Conservation (phyloP, 148 eudicot species). For the Pharnaceum exiguum region DNA sequence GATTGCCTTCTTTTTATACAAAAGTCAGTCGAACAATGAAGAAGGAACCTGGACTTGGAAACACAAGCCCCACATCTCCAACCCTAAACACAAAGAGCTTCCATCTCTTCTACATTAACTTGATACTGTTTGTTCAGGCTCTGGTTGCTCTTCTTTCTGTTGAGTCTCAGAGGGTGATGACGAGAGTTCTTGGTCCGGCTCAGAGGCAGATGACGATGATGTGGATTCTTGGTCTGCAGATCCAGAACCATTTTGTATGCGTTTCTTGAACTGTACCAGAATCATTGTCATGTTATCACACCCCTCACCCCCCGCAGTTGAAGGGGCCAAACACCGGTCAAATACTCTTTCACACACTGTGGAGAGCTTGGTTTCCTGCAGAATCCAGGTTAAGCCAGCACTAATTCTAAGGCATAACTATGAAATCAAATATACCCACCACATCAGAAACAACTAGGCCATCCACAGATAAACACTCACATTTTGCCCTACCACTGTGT, state of each 20-base stretch:
- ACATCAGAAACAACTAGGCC: not conserved
- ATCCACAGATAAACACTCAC: not conserved
- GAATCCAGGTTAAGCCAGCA: not conserved
- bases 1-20: constrained; percentile 12
- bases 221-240: constrained; percentile 29
- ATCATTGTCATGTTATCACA: constrained; percentile 99
- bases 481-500: too few species aligned
- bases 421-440: not conserved
- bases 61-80: not conserved
- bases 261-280: constrained; percentile 80
- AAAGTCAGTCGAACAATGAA: constrained; percentile 5
- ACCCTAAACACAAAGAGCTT: not conserved
- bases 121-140: constrained; percentile 33
- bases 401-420: too few species aligned
- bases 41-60: not conserved
- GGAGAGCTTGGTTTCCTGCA: constrained; percentile 88
- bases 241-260: constrained; percentile 15
- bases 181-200: constrained; percentile 4
- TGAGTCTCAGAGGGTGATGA: constrained; percentile 25
- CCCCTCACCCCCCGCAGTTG: constrained; percentile 92
- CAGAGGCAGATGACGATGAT: constrained; percentile 29
- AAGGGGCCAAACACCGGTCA: constrained; percentile 83
- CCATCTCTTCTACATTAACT: constrained; percentile 15
- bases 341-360: constrained; percentile 74
- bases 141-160: constrained; percentile 5